phyloP scores from a whole-genome alignment of 1,139 yeast genomes.

The Candida tropicalis region DNA sequence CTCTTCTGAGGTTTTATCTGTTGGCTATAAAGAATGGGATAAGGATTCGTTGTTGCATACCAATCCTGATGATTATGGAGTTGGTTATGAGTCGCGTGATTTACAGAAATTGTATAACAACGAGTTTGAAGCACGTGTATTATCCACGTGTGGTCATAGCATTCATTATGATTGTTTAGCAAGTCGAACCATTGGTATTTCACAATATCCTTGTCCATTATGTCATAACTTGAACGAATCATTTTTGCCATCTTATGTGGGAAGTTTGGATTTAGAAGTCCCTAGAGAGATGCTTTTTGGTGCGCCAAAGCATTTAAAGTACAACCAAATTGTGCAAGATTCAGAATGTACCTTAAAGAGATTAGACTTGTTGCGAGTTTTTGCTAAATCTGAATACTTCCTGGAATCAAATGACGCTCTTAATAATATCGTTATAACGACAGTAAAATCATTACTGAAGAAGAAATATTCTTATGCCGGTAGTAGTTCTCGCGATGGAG shows the following conservation, averaged over 20 bases:
- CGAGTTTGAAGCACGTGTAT: conserved; percentile 31
- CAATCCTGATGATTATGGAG: conserved; percentile 24
- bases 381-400: conserved; percentile 5
- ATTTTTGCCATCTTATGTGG: conserved; percentile 46
- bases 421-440: not conserved
- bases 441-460: conserved; percentile 1
- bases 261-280: conserved; percentile 23
- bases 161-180: conserved; percentile 62
- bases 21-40: conserved; percentile 33
- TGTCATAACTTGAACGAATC: conserved; percentile 56
- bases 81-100: conserved; percentile 22
- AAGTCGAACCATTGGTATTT: conserved; percentile 28
- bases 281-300: conserved; percentile 15
- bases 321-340: conserved; percentile 22
- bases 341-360: conserved; percentile 2
- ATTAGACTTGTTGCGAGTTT: not conserved
- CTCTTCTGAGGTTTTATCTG: conserved; percentile 9
- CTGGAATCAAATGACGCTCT: not conserved
- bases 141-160: conserved; percentile 70
- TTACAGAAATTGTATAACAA: not conserved
- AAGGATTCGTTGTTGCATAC: conserved; percentile 15
- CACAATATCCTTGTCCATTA: conserved; percentile 58
- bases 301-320: conserved; percentile 19
- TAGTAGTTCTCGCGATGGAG: conserved; percentile 4
- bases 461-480: conserved; percentile 6